Base-by-base conservation (phyloP, 805 yeast genomes). In the Yarrowia phangngaensis region DNA sequence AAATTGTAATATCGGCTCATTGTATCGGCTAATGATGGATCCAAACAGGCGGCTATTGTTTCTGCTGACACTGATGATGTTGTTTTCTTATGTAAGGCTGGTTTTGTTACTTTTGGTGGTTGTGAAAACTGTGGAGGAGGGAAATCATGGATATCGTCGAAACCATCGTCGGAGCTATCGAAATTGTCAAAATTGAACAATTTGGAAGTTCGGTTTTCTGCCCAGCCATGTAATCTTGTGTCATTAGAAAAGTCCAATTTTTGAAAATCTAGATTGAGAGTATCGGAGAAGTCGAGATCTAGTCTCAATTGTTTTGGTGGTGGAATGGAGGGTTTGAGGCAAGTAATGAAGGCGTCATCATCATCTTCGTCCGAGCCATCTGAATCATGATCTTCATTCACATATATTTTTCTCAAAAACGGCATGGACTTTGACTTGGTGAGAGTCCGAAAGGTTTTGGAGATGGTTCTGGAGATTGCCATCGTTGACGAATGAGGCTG, bases 221-320 rank as follows among this genome's bases (percentile, higher is more conserved):
- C 27, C 48, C 48, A 41, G 2, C 35, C 34, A 3, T 41, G 22
- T 17, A 41, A 28, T 13, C 30, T 14, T 3, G 48, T 26, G 29
- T 41, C 48, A 29, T 41, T 35, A 17, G 48, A 29, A 14, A 41
- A 41, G 29, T 41, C 48, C 14, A 41, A 16, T 17, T 41, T 34
- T 27, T 41, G 48, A 15, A 41, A 41, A 22, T 41, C 48, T 6
- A 41, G 48, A 7, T 41, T 30, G 8, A 41, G 48, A 6, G 48
- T 29, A 1, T 41, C 35, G 4, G 45, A 11, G n/a, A 41, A 29
- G 28, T 41, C 48, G 16, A 41, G 8, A 6, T 41, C 27, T n/a
- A 41, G 48, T 1, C 35, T 9, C 3, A 41, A 35, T 6, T 20
- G 29, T 8, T 41, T 29, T 3, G 48, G 48, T 2, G 48, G 48